Percentiles rank a stretch among this genome's conserved stretches.
Conservation (phyloP, 331 rosid species). For the Acacia concinna region DNA sequence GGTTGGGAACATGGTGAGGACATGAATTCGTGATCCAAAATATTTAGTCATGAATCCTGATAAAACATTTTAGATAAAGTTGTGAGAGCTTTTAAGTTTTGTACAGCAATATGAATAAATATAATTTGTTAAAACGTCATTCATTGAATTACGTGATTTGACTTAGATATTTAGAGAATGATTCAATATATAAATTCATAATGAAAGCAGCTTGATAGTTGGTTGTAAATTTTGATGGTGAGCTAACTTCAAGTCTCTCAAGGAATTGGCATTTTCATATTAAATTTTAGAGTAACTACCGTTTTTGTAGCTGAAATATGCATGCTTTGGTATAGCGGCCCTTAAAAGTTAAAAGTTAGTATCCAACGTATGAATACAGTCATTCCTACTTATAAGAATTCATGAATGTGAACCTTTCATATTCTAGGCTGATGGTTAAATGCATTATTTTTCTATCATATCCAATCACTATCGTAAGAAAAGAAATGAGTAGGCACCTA, state of each 20-base stretch:
- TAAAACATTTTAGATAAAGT: background rate
- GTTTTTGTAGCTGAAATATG: background rate
- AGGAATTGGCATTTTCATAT: background rate
- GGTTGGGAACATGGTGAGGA: background rate
- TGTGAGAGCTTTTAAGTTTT: background rate
- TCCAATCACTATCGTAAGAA: constrained; percentile 5
- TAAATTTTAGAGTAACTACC: background rate
- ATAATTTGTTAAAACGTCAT: background rate
- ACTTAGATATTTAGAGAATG: background rate
- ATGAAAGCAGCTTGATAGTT: background rate
- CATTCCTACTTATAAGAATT: background rate
- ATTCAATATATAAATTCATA: background rate
- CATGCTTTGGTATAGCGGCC: background rate
- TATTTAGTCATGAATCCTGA: background rate
- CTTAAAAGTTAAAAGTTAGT: background rate
- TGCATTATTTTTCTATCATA: background rate
- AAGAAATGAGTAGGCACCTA: constrained; percentile 16
- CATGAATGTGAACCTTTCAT: background rate
- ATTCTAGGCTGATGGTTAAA: background rate
- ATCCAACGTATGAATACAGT: background rate
- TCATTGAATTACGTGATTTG: background rate
- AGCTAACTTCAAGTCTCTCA: background rate
- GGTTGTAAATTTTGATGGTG: background rate
- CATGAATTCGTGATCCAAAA: background rate
- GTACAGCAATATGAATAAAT: background rate